These are phyloP conservation scores for Tylopilus intermedius DNA, from an alignment of 768 basidiomycete genomes.

Conservation along the genomic window DNA sequence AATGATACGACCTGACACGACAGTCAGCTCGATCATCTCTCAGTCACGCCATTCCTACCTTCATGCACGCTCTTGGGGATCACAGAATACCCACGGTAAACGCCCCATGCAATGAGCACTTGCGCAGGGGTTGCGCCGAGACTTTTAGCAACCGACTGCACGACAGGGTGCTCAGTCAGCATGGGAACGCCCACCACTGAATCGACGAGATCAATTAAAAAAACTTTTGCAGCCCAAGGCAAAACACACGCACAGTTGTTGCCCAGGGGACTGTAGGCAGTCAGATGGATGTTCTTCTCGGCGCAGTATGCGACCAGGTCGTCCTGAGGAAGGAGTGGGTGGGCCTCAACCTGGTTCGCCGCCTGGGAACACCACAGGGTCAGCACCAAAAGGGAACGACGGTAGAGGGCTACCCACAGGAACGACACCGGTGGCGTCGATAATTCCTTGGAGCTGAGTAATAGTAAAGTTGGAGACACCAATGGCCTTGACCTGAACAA, in stretches of 20 bases:
- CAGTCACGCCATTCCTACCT: conserved; percentile 26
- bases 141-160: conserved; percentile 58
- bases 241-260: conserved; percentile 56
- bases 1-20: conserved; percentile 48
- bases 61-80: conserved; percentile 81
- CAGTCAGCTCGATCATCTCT: neutral
- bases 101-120: conserved; percentile 80
- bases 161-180: conserved; percentile 61
- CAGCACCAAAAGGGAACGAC: neutral
- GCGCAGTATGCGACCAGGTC: conserved; percentile 69
- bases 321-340: conserved; percentile 74
- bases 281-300: conserved; percentile 64
- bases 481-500: conserved; percentile 52
- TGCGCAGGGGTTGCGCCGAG: conserved; percentile 69
- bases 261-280: conserved; percentile 72
- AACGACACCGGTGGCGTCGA: conserved; percentile 62
- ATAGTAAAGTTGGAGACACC: conserved; percentile 84
- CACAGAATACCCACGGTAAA: conserved; percentile 68
- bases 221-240: neutral
- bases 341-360: conserved; percentile 79
- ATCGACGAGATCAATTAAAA: neutral
- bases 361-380: conserved; percentile 30
- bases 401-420: conserved; percentile 40
- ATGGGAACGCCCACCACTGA: conserved; percentile 58
- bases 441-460: conserved; percentile 60